These are phyloP conservation scores for Mesembryanthemum crystallinum DNA, from an alignment of 148 eudicot species.

Conservation along the genomic window DNA sequence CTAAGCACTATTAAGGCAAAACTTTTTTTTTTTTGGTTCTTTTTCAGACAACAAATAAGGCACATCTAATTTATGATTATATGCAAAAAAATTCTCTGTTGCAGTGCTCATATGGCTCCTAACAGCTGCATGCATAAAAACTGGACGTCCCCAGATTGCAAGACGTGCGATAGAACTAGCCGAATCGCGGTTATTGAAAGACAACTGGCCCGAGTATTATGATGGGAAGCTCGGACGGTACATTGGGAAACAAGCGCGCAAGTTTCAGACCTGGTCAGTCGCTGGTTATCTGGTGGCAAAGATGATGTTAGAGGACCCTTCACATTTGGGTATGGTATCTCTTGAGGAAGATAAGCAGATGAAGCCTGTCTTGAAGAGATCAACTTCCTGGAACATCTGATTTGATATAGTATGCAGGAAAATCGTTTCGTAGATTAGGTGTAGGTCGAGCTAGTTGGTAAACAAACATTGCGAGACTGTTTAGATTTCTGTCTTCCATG, in stretches of 20 bases:
- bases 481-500: slow-evolving; percentile 16
- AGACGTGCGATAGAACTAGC: slow-evolving; percentile 70
- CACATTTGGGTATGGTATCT: slow-evolving; percentile 68
- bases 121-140: slow-evolving; percentile 78
- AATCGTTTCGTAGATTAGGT: slow-evolving; percentile 19
- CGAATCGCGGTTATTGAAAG: slow-evolving; percentile 54
- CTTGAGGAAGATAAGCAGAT: slow-evolving; percentile 72
- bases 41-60: too few species aligned
- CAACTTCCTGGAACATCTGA: slow-evolving; percentile 56
- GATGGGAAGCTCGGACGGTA: slow-evolving; percentile 75
- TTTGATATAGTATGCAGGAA: background rate
- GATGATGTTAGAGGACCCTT: slow-evolving; percentile 80
- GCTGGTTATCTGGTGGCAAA: slow-evolving; percentile 84
- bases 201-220: slow-evolving; percentile 80
- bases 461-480: background rate
- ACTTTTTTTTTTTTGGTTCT: too few species aligned
- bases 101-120: slow-evolving; percentile 81
- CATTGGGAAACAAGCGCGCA: slow-evolving; percentile 74
- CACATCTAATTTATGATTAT: background rate
- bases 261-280: slow-evolving; percentile 77
- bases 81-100: slow-evolving; percentile 15
- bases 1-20: background rate
- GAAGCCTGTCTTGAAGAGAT: slow-evolving; percentile 60
- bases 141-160: slow-evolving; percentile 68
- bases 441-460: slow-evolving; percentile 20